These are phyloP conservation scores for Skeletonema costatum DNA, from an alignment of 108 stramenopile species.

Conservation along the genomic window DNA sequence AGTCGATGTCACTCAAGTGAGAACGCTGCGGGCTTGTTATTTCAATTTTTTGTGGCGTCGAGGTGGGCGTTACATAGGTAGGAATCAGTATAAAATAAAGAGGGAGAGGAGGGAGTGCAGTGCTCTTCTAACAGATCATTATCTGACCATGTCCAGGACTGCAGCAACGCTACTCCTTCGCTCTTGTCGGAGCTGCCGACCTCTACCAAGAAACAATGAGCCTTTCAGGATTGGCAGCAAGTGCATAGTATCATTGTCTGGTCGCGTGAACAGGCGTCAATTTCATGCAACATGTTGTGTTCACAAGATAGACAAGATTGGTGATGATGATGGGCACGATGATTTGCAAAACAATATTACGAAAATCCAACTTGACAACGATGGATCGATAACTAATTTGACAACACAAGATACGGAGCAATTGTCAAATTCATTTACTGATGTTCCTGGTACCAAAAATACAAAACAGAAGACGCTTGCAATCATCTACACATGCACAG, in stretches of 20 bases:
- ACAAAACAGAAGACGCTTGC: conserved; percentile 78
- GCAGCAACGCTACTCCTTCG: neutral
- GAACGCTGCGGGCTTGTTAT: too few species aligned
- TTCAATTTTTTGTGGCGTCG: too few species aligned
- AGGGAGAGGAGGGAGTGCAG: neutral
- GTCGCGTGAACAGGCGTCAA: neutral
- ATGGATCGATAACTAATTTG: neutral
- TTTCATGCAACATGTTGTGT: neutral
- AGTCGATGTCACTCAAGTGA: too few species aligned
- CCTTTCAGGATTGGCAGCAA: neutral
- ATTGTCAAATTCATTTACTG: conserved; percentile 29
- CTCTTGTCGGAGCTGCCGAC: conserved; percentile 1
- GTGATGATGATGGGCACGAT: neutral
- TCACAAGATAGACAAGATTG: neutral
- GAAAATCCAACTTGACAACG: neutral
- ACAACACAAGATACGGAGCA: neutral
- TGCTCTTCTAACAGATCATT: too few species aligned
- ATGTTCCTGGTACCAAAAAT: conserved; percentile 52
- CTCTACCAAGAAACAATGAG: neutral
- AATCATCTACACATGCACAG: conserved; percentile 90
- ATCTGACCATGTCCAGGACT: neutral
- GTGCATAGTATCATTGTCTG: too few species aligned
- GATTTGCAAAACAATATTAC: neutral
- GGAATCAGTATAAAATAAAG: too few species aligned
- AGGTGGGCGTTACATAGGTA: too few species aligned